A percentile compares a stretch with the other conserved stretches of the same genome.
These are phyloP conservation scores for Sugiyamaella xylanicola DNA, from an alignment of 1,139 yeast genomes.

Conservation along the genomic window DNA sequence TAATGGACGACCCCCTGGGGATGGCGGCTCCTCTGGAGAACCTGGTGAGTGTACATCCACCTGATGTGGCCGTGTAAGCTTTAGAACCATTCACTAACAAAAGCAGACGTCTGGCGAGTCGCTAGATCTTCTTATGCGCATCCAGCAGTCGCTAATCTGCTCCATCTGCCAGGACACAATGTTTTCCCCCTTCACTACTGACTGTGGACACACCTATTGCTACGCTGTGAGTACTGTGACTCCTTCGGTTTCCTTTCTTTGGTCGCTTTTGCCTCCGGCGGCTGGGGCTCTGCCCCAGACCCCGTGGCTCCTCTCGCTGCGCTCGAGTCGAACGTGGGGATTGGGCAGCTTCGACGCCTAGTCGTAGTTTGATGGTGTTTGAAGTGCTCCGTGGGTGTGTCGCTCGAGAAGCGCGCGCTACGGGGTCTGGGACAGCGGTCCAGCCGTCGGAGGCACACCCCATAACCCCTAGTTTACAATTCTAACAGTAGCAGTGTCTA, in stretches of 20 bases:
- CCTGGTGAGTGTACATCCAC: conserved; percentile 17
- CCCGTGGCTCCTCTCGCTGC: conserved; percentile 1
- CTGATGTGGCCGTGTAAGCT: too few relatives aligned
- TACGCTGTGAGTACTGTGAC: conserved; percentile 30
- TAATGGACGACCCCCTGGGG: conserved; percentile 26
- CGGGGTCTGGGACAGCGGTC: background rate
- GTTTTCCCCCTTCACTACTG: conserved; percentile 40
- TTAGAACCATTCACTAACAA: background rate
- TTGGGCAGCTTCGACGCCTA: too few relatives aligned
- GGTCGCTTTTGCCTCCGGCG: background rate
- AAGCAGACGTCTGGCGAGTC: conserved; percentile 18
- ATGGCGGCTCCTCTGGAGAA: conserved; percentile 20
- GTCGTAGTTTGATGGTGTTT: background rate
- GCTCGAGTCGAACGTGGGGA: background rate
- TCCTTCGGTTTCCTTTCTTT: background rate
- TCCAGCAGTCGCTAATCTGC: conserved; percentile 36
- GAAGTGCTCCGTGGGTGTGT: too few relatives aligned
- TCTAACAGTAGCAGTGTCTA: conserved; percentile 30
- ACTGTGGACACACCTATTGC: conserved; percentile 44
- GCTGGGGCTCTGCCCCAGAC: background rate
- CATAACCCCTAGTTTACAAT: background rate
- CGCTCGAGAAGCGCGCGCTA: too few relatives aligned
- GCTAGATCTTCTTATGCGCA: conserved; percentile 24
- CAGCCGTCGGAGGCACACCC: background rate
- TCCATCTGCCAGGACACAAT: conserved; percentile 42